These are phyloP conservation scores for Aureobasidium leucospermi DNA, from an alignment of 2,329 filamentous ascomycete genomes.

Conservation along the genomic window DNA sequence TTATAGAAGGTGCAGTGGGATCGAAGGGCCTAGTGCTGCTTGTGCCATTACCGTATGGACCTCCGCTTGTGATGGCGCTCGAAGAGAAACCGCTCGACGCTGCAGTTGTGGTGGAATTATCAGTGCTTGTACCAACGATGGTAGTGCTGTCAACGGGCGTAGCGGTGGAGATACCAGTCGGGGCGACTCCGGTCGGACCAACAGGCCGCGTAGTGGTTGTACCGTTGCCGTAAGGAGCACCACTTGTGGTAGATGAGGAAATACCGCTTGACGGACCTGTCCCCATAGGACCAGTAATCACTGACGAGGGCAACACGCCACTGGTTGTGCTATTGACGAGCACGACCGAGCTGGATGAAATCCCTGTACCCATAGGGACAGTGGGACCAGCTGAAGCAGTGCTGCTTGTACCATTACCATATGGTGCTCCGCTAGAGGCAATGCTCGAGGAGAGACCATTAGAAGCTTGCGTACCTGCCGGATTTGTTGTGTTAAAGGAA, in stretches of 20 bases:
- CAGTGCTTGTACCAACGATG: not conserved
- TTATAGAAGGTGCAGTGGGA: not conserved
- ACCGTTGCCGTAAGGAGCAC: not conserved
- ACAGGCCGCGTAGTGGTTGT: not conserved
- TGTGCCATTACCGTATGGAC: not conserved
- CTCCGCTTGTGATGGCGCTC: not conserved
- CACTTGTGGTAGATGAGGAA: not conserved
- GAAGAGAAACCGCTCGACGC: not conserved
- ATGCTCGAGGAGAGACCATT: not conserved
- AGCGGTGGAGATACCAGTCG: not conserved
- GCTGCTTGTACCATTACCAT: not conserved
- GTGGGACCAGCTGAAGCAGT: not conserved
- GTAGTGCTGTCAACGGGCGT: not conserved
- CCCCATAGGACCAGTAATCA: not conserved
- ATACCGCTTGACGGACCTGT: not conserved
- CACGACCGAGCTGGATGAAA: too few relatives aligned
- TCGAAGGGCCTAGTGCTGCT: not conserved
- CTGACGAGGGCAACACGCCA: not conserved
- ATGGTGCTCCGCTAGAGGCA: not conserved
- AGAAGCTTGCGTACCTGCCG: not conserved
- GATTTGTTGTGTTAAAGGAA: not conserved
- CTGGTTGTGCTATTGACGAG: not conserved
- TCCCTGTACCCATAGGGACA: not conserved
- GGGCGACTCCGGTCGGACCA: not conserved
- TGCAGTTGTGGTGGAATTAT: not conserved